Percentiles rank a stretch among this genome's conserved stretches.
Evolutionary conservation across 2,329 filamentous ascomycete genomes (phyloP).

Genomic region (Microsporum canis): DNA sequence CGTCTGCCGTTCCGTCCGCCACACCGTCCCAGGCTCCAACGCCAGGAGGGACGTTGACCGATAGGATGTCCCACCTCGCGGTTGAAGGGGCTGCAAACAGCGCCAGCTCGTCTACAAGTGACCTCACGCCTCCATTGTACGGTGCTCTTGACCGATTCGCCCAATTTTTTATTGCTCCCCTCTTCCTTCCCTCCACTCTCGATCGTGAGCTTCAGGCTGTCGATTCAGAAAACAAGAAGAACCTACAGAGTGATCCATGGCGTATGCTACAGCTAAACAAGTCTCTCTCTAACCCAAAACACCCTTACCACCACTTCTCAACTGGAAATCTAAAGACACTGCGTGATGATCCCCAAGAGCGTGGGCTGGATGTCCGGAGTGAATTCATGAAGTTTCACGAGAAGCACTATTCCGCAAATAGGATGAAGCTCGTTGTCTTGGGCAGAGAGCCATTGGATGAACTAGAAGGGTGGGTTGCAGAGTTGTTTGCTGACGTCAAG

Average conservation of each 20-base stretch:
- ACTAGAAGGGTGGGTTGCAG: slow-evolving; percentile 69
- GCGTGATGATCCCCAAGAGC: slow-evolving; percentile 66
- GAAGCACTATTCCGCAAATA: slow-evolving; percentile 82
- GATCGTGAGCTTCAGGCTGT: slow-evolving; percentile 82
- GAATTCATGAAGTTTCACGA: slow-evolving; percentile 90
- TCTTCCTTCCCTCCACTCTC: slow-evolving; percentile 74
- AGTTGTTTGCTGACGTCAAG: slow-evolving; percentile 68
- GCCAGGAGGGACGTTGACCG: slow-evolving; percentile 8
- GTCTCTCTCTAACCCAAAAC: slow-evolving; percentile 71
- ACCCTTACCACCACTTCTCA: slow-evolving; percentile 84
- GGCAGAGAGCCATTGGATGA: slow-evolving; percentile 73
- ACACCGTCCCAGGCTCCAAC: slow-evolving; percentile 6
- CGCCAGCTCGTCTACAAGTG: slow-evolving; percentile 16
- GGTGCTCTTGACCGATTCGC: slow-evolving; percentile 84
- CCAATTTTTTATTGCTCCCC: slow-evolving; percentile 81
- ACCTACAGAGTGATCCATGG: slow-evolving; percentile 83
- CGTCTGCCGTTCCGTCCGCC: slow-evolving; percentile 4
- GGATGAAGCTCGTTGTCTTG: slow-evolving; percentile 82
- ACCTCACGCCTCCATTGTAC: slow-evolving; percentile 50
- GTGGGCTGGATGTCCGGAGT: slow-evolving; percentile 72
- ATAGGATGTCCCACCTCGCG: slow-evolving; percentile 12
- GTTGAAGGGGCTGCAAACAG: slow-evolving; percentile 13
- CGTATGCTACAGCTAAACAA: slow-evolving; percentile 79
- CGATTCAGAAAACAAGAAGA: slow-evolving; percentile 96
- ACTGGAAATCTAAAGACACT: slow-evolving; percentile 81